Evolutionary conservation across 2,329 filamentous ascomycete species (phyloP), one percentile per base, ranked within the genome.

Genomic region (Elsinoe necatrix): DNA sequence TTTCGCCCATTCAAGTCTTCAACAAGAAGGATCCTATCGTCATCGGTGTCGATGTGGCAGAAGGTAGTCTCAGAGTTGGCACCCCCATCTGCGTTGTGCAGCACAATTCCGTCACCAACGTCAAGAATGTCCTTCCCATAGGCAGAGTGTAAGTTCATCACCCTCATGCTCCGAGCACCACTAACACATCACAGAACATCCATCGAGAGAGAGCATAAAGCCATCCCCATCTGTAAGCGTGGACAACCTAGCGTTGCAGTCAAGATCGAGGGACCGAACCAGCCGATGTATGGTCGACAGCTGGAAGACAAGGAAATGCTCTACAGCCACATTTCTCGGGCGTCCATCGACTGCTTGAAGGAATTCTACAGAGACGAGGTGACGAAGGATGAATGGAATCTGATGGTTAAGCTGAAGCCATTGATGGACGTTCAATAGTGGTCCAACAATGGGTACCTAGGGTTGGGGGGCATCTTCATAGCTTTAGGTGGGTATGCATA

Each of bases 1-100:
- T 98, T 57, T 82, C 81, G 63, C 83, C 92, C 0, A 88, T 98
- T 37, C 90, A 90, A 14, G 87, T 98, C 25, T 98, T 98, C 82
- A 97, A 97, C 81, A 98, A 98, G 81, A 95, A 91, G 54, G 82
- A 84, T 63, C 93, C 93, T 35, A 97, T 98, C 64, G 89, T 98
- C 58, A 78, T 98, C 50, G 93, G 93, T 76, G 87, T 97, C 29
- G 95, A 98, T 73, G 92, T 97, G 31, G 74, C 87, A n/a, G 93
- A 97, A 60, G 93, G 95, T 27, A 86, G 83, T 64, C 80, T 98
- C 54, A 83, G 84, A 66, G 77, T 95, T 65, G 88, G 92, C 71
- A 96, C 95, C 4, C 93, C 93, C 5, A 86, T 98, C 63, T 87
- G 89, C 1, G 89, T 85, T 2, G 83, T 98, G 60, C 95, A 88